A percentile compares a stretch with the other conserved stretches of the same genome.
Evolutionary conservation across 1,284 basidiomycete genomes (phyloP).

Genomic region (Xerocomus cyaneibrunnescens): DNA sequence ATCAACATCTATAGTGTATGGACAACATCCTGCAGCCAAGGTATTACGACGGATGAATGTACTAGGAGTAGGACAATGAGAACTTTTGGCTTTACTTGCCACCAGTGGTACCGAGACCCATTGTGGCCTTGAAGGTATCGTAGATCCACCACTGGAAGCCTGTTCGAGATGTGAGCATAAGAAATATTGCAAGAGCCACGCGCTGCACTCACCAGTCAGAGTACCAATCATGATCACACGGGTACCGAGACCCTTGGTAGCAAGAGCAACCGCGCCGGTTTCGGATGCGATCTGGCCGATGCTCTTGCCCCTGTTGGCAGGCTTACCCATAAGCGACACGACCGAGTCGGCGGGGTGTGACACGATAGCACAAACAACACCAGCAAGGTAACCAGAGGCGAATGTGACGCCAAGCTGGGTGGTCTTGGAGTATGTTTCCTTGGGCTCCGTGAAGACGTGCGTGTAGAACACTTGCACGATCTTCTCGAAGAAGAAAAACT

Average conservation of each 20-base stretch:
- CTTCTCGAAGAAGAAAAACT: conserved; percentile 84
- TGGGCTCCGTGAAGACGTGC: conserved; percentile 70
- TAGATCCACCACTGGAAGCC: conserved; percentile 92
- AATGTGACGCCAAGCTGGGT: conserved; percentile 81
- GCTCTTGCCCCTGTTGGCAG: conserved; percentile 73
- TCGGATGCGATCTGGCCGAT: conserved; percentile 65
- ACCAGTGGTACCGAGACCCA: conserved; percentile 83
- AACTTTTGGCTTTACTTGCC: conserved; percentile 52
- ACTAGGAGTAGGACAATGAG: background rate
- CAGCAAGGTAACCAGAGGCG: conserved; percentile 78
- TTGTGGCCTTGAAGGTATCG: conserved; percentile 74
- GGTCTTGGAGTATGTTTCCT: conserved; percentile 65
- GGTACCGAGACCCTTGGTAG: conserved; percentile 79
- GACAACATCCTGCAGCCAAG: background rate
- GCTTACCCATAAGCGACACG: conserved; percentile 78
- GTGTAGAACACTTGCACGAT: conserved; percentile 77
- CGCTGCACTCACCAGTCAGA: conserved; percentile 50
- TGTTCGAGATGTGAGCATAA: conserved; percentile 10
- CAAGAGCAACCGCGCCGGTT: conserved; percentile 58
- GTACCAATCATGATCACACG: conserved; percentile 82
- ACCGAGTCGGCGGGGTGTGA: conserved; percentile 80
- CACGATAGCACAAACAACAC: conserved; percentile 79
- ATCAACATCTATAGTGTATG: conserved; percentile 13
- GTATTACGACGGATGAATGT: conserved; percentile 14
- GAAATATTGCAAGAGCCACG: background rate